These are phyloP conservation scores for Isatis lusitanica DNA, from an alignment of 441 rosid genomes.

Conservation along the genomic window DNA sequence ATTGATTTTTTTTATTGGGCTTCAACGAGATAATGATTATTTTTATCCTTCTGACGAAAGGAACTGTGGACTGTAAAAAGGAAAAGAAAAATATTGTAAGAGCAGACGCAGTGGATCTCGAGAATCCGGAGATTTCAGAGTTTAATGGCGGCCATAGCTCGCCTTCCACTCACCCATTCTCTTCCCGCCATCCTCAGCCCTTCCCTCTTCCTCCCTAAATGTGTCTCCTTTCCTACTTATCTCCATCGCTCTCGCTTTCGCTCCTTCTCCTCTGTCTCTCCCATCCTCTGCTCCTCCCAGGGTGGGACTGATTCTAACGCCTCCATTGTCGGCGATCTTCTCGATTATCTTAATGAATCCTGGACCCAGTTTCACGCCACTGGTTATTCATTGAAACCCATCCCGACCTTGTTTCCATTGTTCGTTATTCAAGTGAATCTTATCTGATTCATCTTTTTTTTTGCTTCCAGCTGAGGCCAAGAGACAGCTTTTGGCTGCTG, in stretches of 20 bases:
- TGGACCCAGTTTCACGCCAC: constrained; percentile 98
- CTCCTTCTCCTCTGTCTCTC: constrained; percentile 42
- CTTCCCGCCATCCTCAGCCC: constrained; percentile 32
- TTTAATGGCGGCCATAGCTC: constrained; percentile 51
- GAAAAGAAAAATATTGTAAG: too few species aligned
- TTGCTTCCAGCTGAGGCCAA: constrained; percentile 76
- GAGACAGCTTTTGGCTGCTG: constrained; percentile 67
- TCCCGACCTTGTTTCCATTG: not conserved
- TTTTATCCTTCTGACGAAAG: not conserved
- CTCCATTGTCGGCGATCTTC: constrained; percentile 70
- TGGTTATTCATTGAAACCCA: constrained; percentile 36
- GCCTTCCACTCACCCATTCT: constrained; percentile 43
- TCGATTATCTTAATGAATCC: constrained; percentile 87
- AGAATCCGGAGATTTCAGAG: not conserved
- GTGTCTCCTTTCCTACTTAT: constrained; percentile 24
- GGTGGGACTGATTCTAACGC: constrained; percentile 11
- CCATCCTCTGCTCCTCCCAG: constrained; percentile 39
- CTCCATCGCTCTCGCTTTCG: constrained; percentile 33
- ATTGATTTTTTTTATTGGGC: too few species aligned
- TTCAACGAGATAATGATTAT: too few species aligned
- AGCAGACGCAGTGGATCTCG: not conserved
- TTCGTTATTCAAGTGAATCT: not conserved
- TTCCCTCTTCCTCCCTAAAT: constrained; percentile 29
- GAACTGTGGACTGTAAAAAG: too few species aligned
- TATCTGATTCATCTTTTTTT: not conserved